Evolutionary conservation across 345 rosid genomes (phyloP), one percentile per base, ranked within the genome.

Genomic region (Dipteronia dyeriana): DNA sequence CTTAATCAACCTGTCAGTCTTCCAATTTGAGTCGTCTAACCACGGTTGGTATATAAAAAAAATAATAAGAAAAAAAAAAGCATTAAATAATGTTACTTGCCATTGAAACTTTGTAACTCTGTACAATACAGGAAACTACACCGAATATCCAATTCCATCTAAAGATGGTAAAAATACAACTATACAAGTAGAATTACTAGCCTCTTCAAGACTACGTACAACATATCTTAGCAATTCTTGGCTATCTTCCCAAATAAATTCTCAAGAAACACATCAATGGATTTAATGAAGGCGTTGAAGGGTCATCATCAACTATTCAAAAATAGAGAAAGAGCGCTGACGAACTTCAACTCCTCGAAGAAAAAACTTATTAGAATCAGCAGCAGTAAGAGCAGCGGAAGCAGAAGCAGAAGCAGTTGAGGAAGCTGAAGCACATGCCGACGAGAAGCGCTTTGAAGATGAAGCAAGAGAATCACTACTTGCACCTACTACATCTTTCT

Each of bases 401-500:
- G 81, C 14, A 16, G 83, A 38, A 31, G 75, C 31, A 0, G 17
- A 22, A 11, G 80, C 29, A 26, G n/a, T n/a, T n/a, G n/a, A n/a
- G n/a, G n/a, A n/a, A 31, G 75, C 31, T 0, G 17, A 22, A 11
- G 80, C 29, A 26, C 70, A 1, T 22, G 76, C 39, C 62, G 83
- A 9, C 63, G 86, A 65, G 56, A 85, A 73, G 34, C 76, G 80
- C 81, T 16, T 84, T 11, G 73, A 75, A 73, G 86, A 68, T 63
- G 87, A 65, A 79, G 78, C 51, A 68, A 79, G 66, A 57, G 86
- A 79, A 51, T 41, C 45, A 41, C 10, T 87, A 69, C 68, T 51
- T 34, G 70, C 67, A 20, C 54, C 49, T 6, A 63, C 82, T 4
- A 63, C 82, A 71, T 88, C 91, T 83, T 88, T 93, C 49, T 92